These are phyloP conservation scores for Onygenales sp. DNA, from an alignment of 2,329 filamentous ascomycete genomes.

Conservation along the genomic window DNA sequence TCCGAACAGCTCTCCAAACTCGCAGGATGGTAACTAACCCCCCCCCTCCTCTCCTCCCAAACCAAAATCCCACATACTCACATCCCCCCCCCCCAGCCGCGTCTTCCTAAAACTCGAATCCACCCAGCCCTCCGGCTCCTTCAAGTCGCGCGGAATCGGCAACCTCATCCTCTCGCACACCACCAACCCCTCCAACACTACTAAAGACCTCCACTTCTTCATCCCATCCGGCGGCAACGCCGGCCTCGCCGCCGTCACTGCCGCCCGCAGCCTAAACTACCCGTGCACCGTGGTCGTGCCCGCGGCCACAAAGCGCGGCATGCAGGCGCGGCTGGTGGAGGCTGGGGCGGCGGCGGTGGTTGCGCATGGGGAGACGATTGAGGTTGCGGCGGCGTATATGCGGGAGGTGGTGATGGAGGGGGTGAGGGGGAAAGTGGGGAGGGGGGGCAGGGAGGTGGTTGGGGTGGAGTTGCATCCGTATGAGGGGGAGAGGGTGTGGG, in stretches of 20 bases:
- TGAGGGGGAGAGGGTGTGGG: constrained; percentile 37
- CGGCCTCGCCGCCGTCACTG: constrained; percentile 69
- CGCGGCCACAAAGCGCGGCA: constrained; percentile 52
- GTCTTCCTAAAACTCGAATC: constrained; percentile 81
- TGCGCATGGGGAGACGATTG: constrained; percentile 58
- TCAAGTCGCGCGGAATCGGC: constrained; percentile 72
- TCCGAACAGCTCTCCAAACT: constrained; percentile 57
- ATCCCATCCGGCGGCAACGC: constrained; percentile 75
- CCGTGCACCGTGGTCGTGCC: constrained; percentile 71
- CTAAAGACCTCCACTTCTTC: constrained; percentile 59
- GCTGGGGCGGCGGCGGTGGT: constrained; percentile 59
- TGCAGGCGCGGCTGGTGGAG: constrained; percentile 60
- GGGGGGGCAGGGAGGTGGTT: constrained; percentile 20
- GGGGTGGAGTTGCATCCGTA: constrained; percentile 37
- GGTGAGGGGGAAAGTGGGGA: constrained; percentile 25
- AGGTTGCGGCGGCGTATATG: constrained; percentile 60
- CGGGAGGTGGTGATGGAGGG: constrained; percentile 39
- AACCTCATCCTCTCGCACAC: constrained; percentile 54
- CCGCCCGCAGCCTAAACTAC: constrained; percentile 53
- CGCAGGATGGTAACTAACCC: constrained; percentile 57
- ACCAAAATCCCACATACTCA: background rate
- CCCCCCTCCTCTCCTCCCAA: background rate
- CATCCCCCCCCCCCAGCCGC: constrained; percentile 37
- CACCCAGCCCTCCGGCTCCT: constrained; percentile 74
- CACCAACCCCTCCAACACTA: constrained; percentile 29